Evolutionary conservation across 352 stramenopile genomes (phyloP).

Genomic region (Albugo candida): DNA sequence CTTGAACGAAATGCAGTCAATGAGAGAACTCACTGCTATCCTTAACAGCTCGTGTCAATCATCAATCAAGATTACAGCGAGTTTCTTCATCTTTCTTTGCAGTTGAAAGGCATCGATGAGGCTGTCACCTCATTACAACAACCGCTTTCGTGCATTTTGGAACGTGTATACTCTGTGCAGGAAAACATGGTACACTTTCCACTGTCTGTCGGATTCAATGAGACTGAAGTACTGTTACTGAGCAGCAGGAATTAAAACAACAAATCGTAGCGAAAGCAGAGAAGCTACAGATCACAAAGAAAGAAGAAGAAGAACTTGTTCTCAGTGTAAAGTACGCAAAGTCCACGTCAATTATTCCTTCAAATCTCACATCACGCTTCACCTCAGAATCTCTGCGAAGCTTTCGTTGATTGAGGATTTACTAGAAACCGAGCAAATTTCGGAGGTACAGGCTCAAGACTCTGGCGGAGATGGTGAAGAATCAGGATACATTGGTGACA

Average conservation of each 20-base stretch:
- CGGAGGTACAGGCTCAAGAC: too few relatives aligned
- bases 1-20: neutral
- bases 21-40: neutral
- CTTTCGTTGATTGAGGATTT: slow-evolving; percentile 54
- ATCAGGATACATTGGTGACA: slow-evolving; percentile 51
- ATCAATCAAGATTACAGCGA: slow-evolving; percentile 81
- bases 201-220: neutral
- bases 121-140: slow-evolving; percentile 55
- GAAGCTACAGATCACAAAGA: neutral
- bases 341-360: neutral
- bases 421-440: slow-evolving; percentile 17
- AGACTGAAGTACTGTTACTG: neutral
- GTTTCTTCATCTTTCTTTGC: slow-evolving; percentile 77
- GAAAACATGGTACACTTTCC: slow-evolving; percentile 22
- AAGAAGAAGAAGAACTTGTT: slow-evolving; percentile 2
- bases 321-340: slow-evolving; percentile 5
- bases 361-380: neutral
- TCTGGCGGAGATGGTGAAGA: slow-evolving; percentile 23
- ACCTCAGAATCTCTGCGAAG: slow-evolving; percentile 41
- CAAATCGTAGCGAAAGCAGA: slow-evolving; percentile 1
- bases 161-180: slow-evolving; percentile 58
- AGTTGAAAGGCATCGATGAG: slow-evolving; percentile 72
- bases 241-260: slow-evolving; percentile 1
- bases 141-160: slow-evolving; percentile 51
- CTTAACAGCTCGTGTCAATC: slow-evolving; percentile 47